Evolutionary conservation across 345 rosid species (phyloP), one percentile per base, ranked within the genome.

Genomic region (Balakata baccata): DNA sequence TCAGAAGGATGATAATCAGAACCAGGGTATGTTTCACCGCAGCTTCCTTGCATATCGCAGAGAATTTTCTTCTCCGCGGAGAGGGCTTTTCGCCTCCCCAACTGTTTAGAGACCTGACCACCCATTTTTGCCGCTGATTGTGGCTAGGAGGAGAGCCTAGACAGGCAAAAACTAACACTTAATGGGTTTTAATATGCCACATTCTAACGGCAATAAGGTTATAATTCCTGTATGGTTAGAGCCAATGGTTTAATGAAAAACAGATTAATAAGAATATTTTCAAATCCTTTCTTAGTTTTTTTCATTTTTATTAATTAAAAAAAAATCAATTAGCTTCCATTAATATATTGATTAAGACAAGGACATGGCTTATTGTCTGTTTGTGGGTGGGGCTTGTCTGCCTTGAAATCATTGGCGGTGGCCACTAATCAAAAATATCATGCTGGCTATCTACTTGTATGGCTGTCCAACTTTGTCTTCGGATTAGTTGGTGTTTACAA

Each of bases 21-120:
- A 0, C 99, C 92, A 0, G 99, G 97, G 29, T 79, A 95, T 0
- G 85, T 84, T n/a, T 76, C 71, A 5, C 94, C 94, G 7, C 75
- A 79, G 63, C 71, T 83, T 3, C 25, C 61, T 0, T 70, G 23
- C 0, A 96, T 90, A 60, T 93, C 91, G 8, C 67, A 5, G 1
- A 95, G 89, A 46, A 72, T 23, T 70, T 84, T 87, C 70, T 89
- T 84, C 89, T 95, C 89, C 0, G 85, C 66, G 8, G 69, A 49
- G 50, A 95, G 68, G 10, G 84, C 83, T 74, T 89, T 88, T 1
- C 90, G 82, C 25, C 82, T 84, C 72, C 81, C 77, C 11, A 80
- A 9, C 80, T 85, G 97, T 61, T 80, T 95, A 3, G 99, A 95
- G 20, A 81, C 61, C 38, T 81, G 83, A 76, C 94, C 23, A 2